Percentiles rank a stretch among this genome's conserved stretches.
Evolutionary conservation across 176 grass and related monocot species (phyloP).

Genomic region (Pontederia paniculata): DNA sequence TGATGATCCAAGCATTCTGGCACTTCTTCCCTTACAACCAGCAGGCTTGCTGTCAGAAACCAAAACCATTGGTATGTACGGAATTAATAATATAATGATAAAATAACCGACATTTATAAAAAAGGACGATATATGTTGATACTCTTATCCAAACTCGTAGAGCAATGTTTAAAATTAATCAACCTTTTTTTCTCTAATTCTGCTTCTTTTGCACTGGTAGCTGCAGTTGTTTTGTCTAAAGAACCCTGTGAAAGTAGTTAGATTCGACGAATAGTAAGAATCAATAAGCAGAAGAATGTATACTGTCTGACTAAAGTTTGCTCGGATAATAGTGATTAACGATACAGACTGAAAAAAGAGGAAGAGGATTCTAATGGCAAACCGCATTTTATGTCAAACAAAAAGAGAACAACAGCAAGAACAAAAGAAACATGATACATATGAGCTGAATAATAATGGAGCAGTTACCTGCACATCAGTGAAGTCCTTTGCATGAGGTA

Average conservation of each 20-base stretch:
- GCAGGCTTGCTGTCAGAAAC: not conserved
- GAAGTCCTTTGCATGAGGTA: not conserved
- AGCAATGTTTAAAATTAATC: not conserved
- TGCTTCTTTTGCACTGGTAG: not conserved
- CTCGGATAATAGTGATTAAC: not conserved
- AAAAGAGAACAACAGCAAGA: not conserved
- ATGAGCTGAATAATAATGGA: not conserved
- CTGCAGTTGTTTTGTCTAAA: not conserved
- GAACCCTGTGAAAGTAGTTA: not conserved
- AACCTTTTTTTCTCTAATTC: constrained; percentile 1
- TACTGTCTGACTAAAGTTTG: too few relatives aligned
- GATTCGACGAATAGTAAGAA: not conserved
- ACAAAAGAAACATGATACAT: not conserved
- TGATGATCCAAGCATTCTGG: not conserved
- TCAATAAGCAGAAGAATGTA: not conserved
- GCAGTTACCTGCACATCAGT: not conserved
- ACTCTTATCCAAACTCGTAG: not conserved
- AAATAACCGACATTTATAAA: not conserved
- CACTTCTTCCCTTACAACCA: not conserved
- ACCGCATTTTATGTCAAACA: too few relatives aligned
- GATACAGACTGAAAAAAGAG: not conserved
- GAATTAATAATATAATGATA: not conserved
- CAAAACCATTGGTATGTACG: not conserved
- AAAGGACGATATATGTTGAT: not conserved
- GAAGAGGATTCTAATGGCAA: not conserved